These are phyloP conservation scores for Escovopsis sp. DNA, from an alignment of 2,329 filamentous ascomycete species.

Conservation along the genomic window DNA sequence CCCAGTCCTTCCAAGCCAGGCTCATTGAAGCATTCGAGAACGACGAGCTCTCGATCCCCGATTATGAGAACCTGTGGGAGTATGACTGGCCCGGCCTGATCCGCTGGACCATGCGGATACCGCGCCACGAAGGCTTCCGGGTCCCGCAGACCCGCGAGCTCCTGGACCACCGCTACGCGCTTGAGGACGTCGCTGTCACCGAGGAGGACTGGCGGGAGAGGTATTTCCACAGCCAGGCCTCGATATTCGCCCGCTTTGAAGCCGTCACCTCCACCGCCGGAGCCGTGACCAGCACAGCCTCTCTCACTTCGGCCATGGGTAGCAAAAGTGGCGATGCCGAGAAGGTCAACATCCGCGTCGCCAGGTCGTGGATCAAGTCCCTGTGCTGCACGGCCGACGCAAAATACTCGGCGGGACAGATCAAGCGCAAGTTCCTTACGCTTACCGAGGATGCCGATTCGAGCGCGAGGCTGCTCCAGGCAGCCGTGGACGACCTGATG, in stretches of 20 bases:
- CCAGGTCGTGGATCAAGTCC: conserved; percentile 44
- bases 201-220: conserved; percentile 36
- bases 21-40: conserved; percentile 53
- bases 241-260: conserved; percentile 42
- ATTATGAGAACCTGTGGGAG: conserved; percentile 45
- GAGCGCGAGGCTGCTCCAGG: conserved; percentile 29
- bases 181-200: conserved; percentile 19
- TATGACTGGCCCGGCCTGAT: conserved; percentile 57
- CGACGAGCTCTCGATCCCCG: conserved; percentile 42
- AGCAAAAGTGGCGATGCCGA: conserved; percentile 5
- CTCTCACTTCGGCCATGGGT: neutral
- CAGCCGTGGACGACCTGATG: conserved; percentile 33
- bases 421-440: conserved; percentile 35
- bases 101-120: conserved; percentile 46
- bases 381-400: conserved; percentile 37
- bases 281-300: conserved; percentile 13
- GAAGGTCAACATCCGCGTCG: conserved; percentile 21
- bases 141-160: conserved; percentile 31
- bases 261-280: conserved; percentile 34
- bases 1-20: conserved; percentile 45
- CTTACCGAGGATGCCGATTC: conserved; percentile 25
- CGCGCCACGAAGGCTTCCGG: conserved; percentile 27
- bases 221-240: conserved; percentile 38
- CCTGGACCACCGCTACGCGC: conserved; percentile 27
- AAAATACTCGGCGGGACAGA: conserved; percentile 30